Evolutionary conservation across 306 rosid species (phyloP).

Genomic region (Cicer judaicum): DNA sequence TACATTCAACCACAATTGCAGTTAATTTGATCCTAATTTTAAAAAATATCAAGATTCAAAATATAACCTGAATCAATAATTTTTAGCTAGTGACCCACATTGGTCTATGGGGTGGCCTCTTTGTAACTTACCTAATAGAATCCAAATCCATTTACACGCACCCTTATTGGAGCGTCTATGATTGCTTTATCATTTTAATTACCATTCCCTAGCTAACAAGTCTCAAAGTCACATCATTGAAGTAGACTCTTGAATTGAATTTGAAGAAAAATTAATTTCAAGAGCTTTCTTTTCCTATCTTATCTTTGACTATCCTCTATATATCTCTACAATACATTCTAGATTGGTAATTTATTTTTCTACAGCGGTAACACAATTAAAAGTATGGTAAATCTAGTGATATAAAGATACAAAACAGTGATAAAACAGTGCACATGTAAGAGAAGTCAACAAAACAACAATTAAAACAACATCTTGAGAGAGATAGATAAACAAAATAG

Average conservation of each 20-base stretch:
- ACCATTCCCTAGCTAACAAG: constrained; percentile 1
- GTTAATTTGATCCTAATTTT: too few species aligned
- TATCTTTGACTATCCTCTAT: too few species aligned
- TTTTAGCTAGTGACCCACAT: constrained; percentile 39
- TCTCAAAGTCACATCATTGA: constrained; percentile 22
- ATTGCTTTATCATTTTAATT: constrained; percentile 37
- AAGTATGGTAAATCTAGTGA: too few species aligned
- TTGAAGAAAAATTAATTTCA: constrained; percentile 5
- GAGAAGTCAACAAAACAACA: constrained; percentile 54
- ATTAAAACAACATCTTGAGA: constrained; percentile 36
- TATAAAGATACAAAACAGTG: not conserved
- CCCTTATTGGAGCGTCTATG: constrained; percentile 44
- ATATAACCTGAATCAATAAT: too few species aligned
- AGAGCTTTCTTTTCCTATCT: not conserved
- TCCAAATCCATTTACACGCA: constrained; percentile 36
- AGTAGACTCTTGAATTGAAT: constrained; percentile 1
- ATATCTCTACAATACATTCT: too few species aligned
- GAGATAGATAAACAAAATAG: constrained; percentile 35
- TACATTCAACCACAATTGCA: too few species aligned
- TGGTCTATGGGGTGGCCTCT: constrained; percentile 31
- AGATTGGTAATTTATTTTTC: too few species aligned
- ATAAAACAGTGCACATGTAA: constrained; percentile 40
- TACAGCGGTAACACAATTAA: too few species aligned
- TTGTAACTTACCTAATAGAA: not conserved
- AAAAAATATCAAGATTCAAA: too few species aligned